Base-by-base conservation (phyloP, 331 rosid genomes). In the Rosa hybrid region DNA sequence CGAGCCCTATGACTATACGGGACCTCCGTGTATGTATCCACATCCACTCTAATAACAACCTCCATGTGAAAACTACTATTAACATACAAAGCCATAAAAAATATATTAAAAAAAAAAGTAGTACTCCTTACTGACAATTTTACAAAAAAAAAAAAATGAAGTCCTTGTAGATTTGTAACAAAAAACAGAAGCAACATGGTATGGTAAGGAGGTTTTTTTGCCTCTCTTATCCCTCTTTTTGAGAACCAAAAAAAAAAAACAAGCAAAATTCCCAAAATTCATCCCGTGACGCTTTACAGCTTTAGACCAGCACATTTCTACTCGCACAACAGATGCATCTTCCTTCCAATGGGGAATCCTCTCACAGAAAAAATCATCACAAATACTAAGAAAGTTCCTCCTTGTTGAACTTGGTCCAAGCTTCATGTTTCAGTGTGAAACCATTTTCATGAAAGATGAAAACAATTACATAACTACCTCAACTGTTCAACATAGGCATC, bases 381-480 rank as follows among this genome's bases (percentile, higher is more conserved):
- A 46, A 23, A 62, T 45, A 27, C 71, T 78, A 85, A 71, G 83
- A 83, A 46, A 88, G 89, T 76, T 88, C 90, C 78, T 88, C 90
- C 80, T 75, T 81, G 59, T 48, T 79, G 84, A 88, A 86, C 81
- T 84, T 88, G 76, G 82, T 86, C 88, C 86, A 86, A 63, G 90
- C 87, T 82, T 86, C 91, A 88, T 86, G 91, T 86, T 75, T 78
- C 64, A 45, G 46, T n/a, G 69, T 34, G 65, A 80, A 45, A 71
- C 41, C 57, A 76, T 8, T 16, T 18, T 16, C 10, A 9, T 51
- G 0, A 45, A 23, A 76, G 3, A 76, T 12, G 45, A 60, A 23
- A 59, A 60, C 42, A 62, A 76, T 12, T n/a, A 44, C 59, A 76
- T 0, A 72, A 16, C 62, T 20, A 27, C 41, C n/a, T n/a, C n/a